These are phyloP conservation scores for Lineolata rhizophorae DNA, from an alignment of 495 filamentous ascomycete species.

Conservation along the genomic window DNA sequence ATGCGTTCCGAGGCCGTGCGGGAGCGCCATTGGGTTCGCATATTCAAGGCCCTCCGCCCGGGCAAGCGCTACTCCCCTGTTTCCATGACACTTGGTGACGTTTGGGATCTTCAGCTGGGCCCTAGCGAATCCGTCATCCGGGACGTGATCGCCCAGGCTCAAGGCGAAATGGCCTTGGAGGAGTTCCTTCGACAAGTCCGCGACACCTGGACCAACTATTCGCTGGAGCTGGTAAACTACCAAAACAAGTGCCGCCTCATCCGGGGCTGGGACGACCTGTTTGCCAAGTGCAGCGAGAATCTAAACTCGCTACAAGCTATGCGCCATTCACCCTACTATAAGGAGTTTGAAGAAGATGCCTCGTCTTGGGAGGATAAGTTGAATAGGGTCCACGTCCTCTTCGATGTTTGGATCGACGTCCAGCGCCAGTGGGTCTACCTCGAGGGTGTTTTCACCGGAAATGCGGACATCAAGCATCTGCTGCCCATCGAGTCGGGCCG, in stretches of 20 bases:
- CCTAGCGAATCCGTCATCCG: conserved; percentile 70
- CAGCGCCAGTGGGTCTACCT: conserved; percentile 98
- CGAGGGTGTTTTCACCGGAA: conserved; percentile 94
- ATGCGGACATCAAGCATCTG: conserved; percentile 96
- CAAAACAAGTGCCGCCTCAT: conserved; percentile 95
- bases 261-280: conserved; percentile 93
- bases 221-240: conserved; percentile 85
- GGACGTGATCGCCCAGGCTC: conserved; percentile 83
- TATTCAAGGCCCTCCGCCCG: conserved; percentile 85
- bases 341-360: conserved; percentile 95
- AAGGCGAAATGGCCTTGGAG: conserved; percentile 95
- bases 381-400: conserved; percentile 89
- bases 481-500: conserved; percentile 86
- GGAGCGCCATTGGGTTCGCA: conserved; percentile 91
- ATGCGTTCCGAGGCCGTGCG: conserved; percentile 93
- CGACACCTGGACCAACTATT: conserved; percentile 89
- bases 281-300: conserved; percentile 96
- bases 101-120: conserved; percentile 87
- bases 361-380: conserved; percentile 94
- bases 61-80: conserved; percentile 74
- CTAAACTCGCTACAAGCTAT: conserved; percentile 94
- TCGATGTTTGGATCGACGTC: conserved; percentile 99
- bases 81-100: conserved; percentile 87
- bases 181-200: conserved; percentile 95
- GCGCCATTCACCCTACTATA: conserved; percentile 96